A percentile compares a stretch with the other conserved stretches of the same genome.
Conservation (phyloP, 1,284 basidiomycete genomes). For the Trametes sp. region DNA sequence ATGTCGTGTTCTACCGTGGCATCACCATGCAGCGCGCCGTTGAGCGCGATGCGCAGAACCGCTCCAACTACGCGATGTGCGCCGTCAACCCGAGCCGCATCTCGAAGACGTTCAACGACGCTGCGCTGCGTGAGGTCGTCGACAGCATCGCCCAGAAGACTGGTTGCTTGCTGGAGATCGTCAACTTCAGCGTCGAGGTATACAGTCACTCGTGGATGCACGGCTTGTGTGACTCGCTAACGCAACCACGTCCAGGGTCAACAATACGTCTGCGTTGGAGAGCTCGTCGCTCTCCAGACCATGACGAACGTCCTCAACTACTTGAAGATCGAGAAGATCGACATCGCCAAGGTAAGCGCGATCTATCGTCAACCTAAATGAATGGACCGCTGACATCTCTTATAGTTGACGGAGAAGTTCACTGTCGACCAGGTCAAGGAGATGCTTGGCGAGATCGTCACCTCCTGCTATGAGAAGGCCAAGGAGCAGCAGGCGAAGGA, state of each 20-base stretch:
- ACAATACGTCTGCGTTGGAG: constrained; percentile 98
- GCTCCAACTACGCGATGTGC: constrained; percentile 98
- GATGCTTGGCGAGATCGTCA: constrained; percentile 91
- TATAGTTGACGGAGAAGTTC: constrained; percentile 84
- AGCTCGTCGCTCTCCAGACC: constrained; percentile 91
- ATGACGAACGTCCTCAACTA: constrained; percentile 97
- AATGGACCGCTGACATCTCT: constrained; percentile 16
- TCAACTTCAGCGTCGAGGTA: constrained; percentile 98
- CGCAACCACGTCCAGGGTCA: constrained; percentile 64
- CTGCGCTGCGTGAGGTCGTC: constrained; percentile 93
- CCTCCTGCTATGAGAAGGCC: constrained; percentile 81
- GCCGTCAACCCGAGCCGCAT: constrained; percentile 97
- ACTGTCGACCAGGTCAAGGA: constrained; percentile 90
- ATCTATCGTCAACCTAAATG: not conserved
- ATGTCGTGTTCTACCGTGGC: constrained; percentile 99
- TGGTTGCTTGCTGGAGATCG: constrained; percentile 90
- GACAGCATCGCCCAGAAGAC: constrained; percentile 86
- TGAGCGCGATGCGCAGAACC: constrained; percentile 90
- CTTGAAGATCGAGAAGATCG: constrained; percentile 96
- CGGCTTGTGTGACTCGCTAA: no score
- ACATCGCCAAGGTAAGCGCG: constrained; percentile 84
- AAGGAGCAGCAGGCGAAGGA: constrained; percentile 83
- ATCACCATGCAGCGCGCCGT: constrained; percentile 99
- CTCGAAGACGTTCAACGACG: constrained; percentile 92
- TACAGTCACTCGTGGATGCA: constrained; percentile 31